Evolutionary conservation across 2,329 filamentous ascomycete genomes (phyloP).

Genomic region (Aspergillus sp.): DNA sequence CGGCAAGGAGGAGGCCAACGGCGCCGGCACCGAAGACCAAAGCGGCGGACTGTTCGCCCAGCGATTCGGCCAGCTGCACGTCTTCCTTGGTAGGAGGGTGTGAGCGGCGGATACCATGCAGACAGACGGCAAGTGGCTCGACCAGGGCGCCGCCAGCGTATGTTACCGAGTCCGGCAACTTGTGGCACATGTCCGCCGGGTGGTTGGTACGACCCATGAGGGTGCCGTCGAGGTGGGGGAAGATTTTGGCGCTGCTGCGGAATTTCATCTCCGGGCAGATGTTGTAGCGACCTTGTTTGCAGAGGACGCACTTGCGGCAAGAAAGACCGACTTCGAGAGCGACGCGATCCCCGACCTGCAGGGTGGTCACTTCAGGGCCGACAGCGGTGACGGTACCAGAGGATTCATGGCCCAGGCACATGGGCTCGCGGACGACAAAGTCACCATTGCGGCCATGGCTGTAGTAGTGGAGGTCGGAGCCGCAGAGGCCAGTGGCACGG

Average conservation of each 20-base stretch:
- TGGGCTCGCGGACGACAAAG: slow-evolving; percentile 75
- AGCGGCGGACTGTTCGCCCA: slow-evolving; percentile 41
- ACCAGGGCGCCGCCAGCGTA: slow-evolving; percentile 55
- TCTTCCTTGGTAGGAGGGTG: slow-evolving; percentile 38
- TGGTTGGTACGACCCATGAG: slow-evolving; percentile 60
- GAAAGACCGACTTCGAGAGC: slow-evolving; percentile 90
- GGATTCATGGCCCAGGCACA: slow-evolving; percentile 75
- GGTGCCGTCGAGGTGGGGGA: slow-evolving; percentile 61
- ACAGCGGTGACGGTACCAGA: slow-evolving; percentile 71
- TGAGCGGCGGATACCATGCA: slow-evolving; percentile 56
- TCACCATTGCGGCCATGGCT: slow-evolving; percentile 79
- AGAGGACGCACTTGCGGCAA: slow-evolving; percentile 61
- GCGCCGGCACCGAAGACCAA: slow-evolving; percentile 59
- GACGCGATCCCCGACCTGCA: slow-evolving; percentile 73
- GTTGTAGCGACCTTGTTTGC: slow-evolving; percentile 55
- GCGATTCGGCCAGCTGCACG: slow-evolving; percentile 36
- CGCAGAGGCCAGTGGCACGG: slow-evolving; percentile 64
- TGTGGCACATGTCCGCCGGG: slow-evolving; percentile 56
- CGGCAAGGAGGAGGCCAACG: slow-evolving; percentile 56
- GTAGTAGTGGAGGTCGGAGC: slow-evolving; percentile 79
- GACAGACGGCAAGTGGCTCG: slow-evolving; percentile 57
- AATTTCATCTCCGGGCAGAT: slow-evolving; percentile 58
- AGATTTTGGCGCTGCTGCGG: slow-evolving; percentile 55
- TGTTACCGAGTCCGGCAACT: slow-evolving; percentile 49
- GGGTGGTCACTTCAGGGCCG: slow-evolving; percentile 57